phyloP scores from a whole-genome alignment of 495 filamentous ascomycete species.

The Penicillium subrubescens region DNA sequence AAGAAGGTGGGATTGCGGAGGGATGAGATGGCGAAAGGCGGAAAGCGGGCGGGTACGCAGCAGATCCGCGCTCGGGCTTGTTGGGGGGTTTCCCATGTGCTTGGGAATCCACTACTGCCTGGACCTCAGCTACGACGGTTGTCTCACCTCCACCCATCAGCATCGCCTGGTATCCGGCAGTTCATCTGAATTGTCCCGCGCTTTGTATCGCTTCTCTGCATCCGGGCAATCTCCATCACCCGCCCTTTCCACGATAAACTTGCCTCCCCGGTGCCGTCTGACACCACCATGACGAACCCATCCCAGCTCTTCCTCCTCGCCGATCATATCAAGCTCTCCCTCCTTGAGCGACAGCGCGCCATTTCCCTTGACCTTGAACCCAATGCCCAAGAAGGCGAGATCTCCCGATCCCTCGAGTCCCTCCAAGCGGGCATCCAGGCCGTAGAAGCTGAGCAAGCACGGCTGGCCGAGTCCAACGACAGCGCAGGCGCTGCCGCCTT shows the following conservation, averaged over 20 bases:
- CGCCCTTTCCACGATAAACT: neutral
- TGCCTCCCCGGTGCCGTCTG: constrained; percentile 7
- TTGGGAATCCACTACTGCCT: constrained; percentile 6
- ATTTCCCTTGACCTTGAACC: constrained; percentile 81
- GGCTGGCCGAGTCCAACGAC: constrained; percentile 64
- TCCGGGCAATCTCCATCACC: constrained; percentile 1
- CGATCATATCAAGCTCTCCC: constrained; percentile 58
- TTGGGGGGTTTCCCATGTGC: neutral
- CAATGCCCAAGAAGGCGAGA: constrained; percentile 84
- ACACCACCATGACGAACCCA: constrained; percentile 57
- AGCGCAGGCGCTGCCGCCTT: constrained; percentile 56
- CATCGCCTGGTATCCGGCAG: constrained; percentile 3
- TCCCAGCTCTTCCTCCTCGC: constrained; percentile 57
- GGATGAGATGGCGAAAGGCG: constrained; percentile 22
- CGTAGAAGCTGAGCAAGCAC: constrained; percentile 66
- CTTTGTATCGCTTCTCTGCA: constrained; percentile 9
- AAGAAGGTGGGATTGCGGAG: constrained; percentile 21
- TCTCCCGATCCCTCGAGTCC: constrained; percentile 84
- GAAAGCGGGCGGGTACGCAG: constrained; percentile 27
- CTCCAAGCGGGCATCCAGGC: constrained; percentile 80
- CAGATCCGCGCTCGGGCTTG: constrained; percentile 19
- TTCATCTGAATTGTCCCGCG: constrained; percentile 9
- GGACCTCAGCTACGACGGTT: constrained; percentile 13
- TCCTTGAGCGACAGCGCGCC: constrained; percentile 86
- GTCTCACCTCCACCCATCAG: constrained; percentile 15